phyloP scores from a whole-genome alignment of 1,139 yeast species.

The Geotrichum fermentans region DNA sequence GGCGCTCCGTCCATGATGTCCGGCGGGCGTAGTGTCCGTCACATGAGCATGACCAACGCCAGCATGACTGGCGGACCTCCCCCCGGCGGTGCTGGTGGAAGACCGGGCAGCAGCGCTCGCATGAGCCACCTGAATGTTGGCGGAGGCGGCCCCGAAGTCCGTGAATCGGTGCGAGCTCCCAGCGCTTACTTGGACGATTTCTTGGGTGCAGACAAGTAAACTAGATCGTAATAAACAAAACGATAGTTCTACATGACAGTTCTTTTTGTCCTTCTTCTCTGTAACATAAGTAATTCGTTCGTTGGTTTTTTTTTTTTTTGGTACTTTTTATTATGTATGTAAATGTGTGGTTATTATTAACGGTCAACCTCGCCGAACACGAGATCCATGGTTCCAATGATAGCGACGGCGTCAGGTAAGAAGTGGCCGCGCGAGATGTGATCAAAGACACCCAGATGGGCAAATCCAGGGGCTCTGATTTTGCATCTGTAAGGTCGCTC shows the following conservation, averaged over 20 bases:
- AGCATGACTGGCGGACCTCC: slow-evolving; percentile 15
- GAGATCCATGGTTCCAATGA: slow-evolving; percentile 92
- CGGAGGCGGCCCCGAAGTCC: slow-evolving; percentile 10
- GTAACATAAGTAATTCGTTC: background rate
- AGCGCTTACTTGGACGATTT: slow-evolving; percentile 40
- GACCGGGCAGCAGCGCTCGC: slow-evolving; percentile 11
- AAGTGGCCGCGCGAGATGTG: slow-evolving; percentile 81
- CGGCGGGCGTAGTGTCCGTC: slow-evolving; percentile 17
- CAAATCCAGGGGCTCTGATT: slow-evolving; percentile 91
- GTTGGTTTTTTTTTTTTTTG: too few relatives aligned
- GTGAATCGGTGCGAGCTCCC: slow-evolving; percentile 35
- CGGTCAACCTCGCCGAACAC: slow-evolving; percentile 95
- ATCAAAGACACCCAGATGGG: slow-evolving; percentile 84
- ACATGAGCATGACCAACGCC: slow-evolving; percentile 23
- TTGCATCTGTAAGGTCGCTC: slow-evolving; percentile 92
- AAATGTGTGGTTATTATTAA: slow-evolving; percentile 35
- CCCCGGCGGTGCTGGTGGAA: slow-evolving; percentile 21
- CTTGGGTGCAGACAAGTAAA: slow-evolving; percentile 27
- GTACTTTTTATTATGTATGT: background rate
- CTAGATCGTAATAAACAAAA: too few relatives aligned
- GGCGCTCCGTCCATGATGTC: slow-evolving; percentile 19
- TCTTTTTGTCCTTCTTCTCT: background rate
- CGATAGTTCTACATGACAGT: background rate
- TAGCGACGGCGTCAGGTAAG: slow-evolving; percentile 89
- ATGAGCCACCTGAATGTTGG: slow-evolving; percentile 16